Evolutionary conservation across 2,329 filamentous ascomycete species (phyloP), one percentile per base, ranked within the genome.

Genomic region (Zymoseptoria brevis): DNA sequence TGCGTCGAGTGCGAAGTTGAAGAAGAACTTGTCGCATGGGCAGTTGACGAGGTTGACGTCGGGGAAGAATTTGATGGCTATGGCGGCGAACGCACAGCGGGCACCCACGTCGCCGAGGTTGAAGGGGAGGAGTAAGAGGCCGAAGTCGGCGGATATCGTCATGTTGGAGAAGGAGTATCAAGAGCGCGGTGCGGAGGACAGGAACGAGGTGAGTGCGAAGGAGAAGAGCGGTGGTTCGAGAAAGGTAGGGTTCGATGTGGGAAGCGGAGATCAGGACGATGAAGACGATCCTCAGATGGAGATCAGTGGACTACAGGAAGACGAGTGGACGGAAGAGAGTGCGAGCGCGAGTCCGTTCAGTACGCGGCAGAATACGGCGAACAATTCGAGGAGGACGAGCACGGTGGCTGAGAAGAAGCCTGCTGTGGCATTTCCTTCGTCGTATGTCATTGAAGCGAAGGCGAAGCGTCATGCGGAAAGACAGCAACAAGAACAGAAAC

Each of bases 1-100:
- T 50, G 57, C 60, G 35, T 69, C 66, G 26, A 60, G 67, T 52
- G 66, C 67, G 54, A 72, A 72, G 63, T 62, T 72, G 57, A 72
- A 72, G 68, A 72, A 72, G 65, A 72, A 72, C 61, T 71, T 75
- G 59, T 78, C 75, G 26, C 78, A 77, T 67, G 75, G 76, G 16
- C 76, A 79, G 60, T 71, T 80, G 55, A 70, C 75, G 35, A 71
- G 76, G 19, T 69, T 75, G 56, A 70, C 69, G 19, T 74, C 72
- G 7, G 68, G 70, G 3, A 76, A 76, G 67, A 74, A 74, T 59
- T 61, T 75, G 26, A 66, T 71, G 35, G 63, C 59, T 6, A 53
- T 68, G 58, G 58, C 35, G 21, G 53, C 60, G 45, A 50, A 57
- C 22, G 57, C 58, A 19, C 61, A 66, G 29, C 64, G 62, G 57